Conservation (phyloP, 2,329 filamentous ascomycete species). For the Neonectria faginata region DNA sequence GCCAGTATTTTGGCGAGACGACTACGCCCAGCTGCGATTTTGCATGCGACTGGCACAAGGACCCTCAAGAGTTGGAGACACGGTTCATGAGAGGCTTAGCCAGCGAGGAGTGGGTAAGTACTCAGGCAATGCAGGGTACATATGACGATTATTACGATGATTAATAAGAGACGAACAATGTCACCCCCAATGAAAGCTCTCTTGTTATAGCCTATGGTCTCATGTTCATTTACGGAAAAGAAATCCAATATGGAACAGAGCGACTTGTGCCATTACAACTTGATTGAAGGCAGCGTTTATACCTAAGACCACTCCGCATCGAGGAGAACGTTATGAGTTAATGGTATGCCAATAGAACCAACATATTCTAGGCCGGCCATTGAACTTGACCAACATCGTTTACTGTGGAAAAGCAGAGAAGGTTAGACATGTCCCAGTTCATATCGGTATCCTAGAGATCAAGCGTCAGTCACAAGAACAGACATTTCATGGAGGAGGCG, state of each 20-base stretch:
- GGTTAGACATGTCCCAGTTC: slow-evolving; percentile 44
- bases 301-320: too few species aligned
- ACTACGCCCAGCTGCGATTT: slow-evolving; percentile 72
- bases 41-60: slow-evolving; percentile 84
- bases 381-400: slow-evolving; percentile 25
- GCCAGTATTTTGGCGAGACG: slow-evolving; percentile 80
- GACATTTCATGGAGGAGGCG: background rate
- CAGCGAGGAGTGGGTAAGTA: slow-evolving; percentile 72
- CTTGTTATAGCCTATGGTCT: background rate
- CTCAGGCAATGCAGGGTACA: slow-evolving; percentile 69
- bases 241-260: background rate
- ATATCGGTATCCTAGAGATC: slow-evolving; percentile 37
- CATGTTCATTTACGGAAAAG: background rate
- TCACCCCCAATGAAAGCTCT: background rate
- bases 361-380: slow-evolving; percentile 30
- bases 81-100: slow-evolving; percentile 68
- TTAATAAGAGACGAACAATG: slow-evolving; percentile 11
- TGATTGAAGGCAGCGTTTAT: background rate
- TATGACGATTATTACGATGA: slow-evolving; percentile 68
- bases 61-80: slow-evolving; percentile 66
- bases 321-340: background rate
- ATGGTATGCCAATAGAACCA: background rate
- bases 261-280: background rate
- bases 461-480: slow-evolving; percentile 20
- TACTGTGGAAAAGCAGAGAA: slow-evolving; percentile 37